phyloP scores from a whole-genome alignment of 345 rosid genomes.

The Carallia pectinifolia region DNA sequence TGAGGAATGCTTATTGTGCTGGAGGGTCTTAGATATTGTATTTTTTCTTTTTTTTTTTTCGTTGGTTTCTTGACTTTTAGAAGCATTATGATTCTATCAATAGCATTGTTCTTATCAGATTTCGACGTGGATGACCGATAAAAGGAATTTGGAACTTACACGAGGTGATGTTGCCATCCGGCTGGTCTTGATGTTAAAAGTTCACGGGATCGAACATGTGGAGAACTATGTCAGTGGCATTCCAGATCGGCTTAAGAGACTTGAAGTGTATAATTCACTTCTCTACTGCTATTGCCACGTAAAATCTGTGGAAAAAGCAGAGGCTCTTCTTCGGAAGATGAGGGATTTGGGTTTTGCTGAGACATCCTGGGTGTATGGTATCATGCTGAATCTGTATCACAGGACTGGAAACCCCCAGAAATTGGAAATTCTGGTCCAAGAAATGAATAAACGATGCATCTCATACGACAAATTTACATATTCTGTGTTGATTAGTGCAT shows the following conservation, averaged over 20 bases:
- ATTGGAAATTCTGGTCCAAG: slow-evolving; percentile 18
- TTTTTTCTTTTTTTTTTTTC: too few species aligned
- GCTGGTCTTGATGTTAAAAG: slow-evolving; percentile 39
- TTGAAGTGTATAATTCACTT: slow-evolving; percentile 35
- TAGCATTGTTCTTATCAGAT: slow-evolving; percentile 22
- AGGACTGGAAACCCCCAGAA: slow-evolving; percentile 28
- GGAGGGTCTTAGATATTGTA: too few species aligned
- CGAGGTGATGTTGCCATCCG: slow-evolving; percentile 30
- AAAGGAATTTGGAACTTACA: slow-evolving; percentile 17
- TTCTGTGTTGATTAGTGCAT: slow-evolving; percentile 26
- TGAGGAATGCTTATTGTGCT: too few species aligned
- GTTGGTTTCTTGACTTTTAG: too few species aligned
- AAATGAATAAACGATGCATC: slow-evolving; percentile 36
- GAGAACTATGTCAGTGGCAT: slow-evolving; percentile 33
- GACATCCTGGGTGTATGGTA: slow-evolving; percentile 17
- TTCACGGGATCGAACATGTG: slow-evolving; percentile 35
- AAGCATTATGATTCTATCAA: too few species aligned
- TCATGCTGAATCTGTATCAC: slow-evolving; percentile 29
- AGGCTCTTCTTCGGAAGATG: slow-evolving; percentile 34
- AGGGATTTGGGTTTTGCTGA: slow-evolving; percentile 27
- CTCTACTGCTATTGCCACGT: slow-evolving; percentile 36
- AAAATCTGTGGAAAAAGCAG: slow-evolving; percentile 40
- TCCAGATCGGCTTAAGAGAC: slow-evolving; percentile 16
- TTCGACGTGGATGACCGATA: slow-evolving; percentile 46
- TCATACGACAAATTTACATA: slow-evolving; percentile 15